phyloP scores from a whole-genome alignment of 768 basidiomycete genomes.

The Coprinopsis marcescibilis region DNA sequence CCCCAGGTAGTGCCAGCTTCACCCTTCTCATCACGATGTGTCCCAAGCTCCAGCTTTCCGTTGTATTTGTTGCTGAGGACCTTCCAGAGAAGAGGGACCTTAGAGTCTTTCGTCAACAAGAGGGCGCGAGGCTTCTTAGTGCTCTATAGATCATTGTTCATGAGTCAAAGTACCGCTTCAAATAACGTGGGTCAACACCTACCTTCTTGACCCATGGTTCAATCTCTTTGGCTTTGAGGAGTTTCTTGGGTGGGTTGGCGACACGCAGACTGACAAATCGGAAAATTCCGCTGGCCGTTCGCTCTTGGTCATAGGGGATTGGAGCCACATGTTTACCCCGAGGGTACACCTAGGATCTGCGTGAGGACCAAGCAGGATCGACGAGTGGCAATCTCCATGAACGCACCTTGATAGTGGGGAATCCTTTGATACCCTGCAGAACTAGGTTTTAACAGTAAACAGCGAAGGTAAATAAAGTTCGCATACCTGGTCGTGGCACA shows the following conservation, averaged over 20 bases:
- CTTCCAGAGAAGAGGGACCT: slow-evolving; percentile 75
- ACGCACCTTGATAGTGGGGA: slow-evolving; percentile 84
- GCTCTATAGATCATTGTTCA: slow-evolving; percentile 16
- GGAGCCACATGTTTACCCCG: slow-evolving; percentile 59
- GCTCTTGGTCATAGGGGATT: slow-evolving; percentile 64
- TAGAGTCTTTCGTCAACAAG: slow-evolving; percentile 69
- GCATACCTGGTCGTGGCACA: slow-evolving; percentile 60
- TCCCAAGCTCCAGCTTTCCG: slow-evolving; percentile 54
- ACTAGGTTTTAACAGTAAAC: not conserved
- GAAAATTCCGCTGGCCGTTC: slow-evolving; percentile 67
- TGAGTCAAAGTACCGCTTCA: not conserved
- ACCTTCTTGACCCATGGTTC: slow-evolving; percentile 68
- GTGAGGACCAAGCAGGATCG: not conserved
- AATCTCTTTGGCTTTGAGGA: slow-evolving; percentile 53
- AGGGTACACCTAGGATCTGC: slow-evolving; percentile 57
- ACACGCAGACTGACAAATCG: slow-evolving; percentile 72
- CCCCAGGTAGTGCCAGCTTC: slow-evolving; percentile 53
- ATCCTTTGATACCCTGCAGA: slow-evolving; percentile 66
- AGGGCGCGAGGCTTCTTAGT: slow-evolving; percentile 47
- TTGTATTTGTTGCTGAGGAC: slow-evolving; percentile 70
- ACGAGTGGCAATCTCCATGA: not conserved
- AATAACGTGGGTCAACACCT: slow-evolving; percentile 14
- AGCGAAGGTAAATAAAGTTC: slow-evolving; percentile 15
- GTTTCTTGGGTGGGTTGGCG: slow-evolving; percentile 62
- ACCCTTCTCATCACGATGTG: slow-evolving; percentile 62